These are phyloP conservation scores for Sphaerulina vaccinii DNA, from an alignment of 2,329 filamentous ascomycete genomes.

Conservation along the genomic window DNA sequence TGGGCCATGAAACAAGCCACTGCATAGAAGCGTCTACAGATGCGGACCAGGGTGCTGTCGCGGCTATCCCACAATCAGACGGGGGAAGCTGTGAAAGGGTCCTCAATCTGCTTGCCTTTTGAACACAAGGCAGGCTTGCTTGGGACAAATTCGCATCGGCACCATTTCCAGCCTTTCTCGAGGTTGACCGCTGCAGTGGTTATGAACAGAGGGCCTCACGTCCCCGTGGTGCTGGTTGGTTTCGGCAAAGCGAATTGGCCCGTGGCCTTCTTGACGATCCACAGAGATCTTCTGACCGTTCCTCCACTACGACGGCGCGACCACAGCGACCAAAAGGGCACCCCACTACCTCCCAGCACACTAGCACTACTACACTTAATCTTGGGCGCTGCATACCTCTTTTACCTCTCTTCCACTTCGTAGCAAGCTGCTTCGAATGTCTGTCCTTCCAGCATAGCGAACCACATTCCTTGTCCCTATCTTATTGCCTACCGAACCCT, in stretches of 20 bases:
- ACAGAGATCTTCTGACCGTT: no score
- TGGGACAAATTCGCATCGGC: background rate
- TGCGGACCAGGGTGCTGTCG: background rate
- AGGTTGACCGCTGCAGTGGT: slow-evolving; percentile 9
- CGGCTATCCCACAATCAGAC: background rate
- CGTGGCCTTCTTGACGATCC: background rate
- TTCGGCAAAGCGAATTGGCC: background rate
- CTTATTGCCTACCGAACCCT: background rate
- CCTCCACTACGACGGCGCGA: background rate
- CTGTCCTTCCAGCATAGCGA: slow-evolving; percentile 5
- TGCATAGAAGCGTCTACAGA: background rate
- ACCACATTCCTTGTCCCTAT: background rate
- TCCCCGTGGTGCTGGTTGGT: background rate
- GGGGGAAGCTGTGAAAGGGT: background rate
- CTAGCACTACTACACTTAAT: background rate
- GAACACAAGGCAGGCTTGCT: background rate
- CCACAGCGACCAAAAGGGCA: background rate
- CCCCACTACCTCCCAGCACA: background rate
- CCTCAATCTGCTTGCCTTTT: background rate
- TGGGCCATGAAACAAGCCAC: background rate
- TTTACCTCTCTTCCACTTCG: background rate
- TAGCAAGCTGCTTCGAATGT: slow-evolving; percentile 6
- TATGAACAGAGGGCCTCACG: background rate
- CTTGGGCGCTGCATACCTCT: background rate
- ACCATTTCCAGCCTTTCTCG: background rate